Evolutionary conservation across 768 basidiomycete species (phyloP), one percentile per base, ranked within the genome.

Genomic region (Pleurotus cornucopiae): DNA sequence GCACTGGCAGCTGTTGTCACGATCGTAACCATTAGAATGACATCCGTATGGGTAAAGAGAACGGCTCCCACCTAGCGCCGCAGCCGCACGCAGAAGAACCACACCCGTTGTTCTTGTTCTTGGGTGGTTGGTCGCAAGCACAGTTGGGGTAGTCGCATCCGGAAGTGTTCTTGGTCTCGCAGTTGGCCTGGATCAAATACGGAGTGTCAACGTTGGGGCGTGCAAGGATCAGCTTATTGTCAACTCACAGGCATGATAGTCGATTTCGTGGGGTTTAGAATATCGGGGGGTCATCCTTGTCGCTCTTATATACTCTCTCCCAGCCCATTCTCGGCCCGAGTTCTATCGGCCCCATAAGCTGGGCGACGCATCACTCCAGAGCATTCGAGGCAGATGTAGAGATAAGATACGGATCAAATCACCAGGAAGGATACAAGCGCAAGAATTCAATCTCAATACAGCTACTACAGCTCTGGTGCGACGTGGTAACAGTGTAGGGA

Each of bases 91-190:
- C 30, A 18, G 57, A 40, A n/a, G 49, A 57, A 57, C 60, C 62
- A 51, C 64, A 63, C 34, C 48, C 41, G 51, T 53, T 53, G 23
- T 53, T 53, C 49, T 68, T 64, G 63, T 71, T 71, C 67, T 71
- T 72, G n/a, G 73, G 66, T 30, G 70, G 64, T 26, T 70, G 66
- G 61, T 64, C 66, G 62, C 71, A 69, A 38, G 60, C 62, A 56
- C 68, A 69, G 63, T 67, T 62, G 14, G 68, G 68, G 58, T 67
- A 71, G 48, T 59, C 61, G 63, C 74, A 76, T 54, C 53, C 59
- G 56, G 63, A 34, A 34, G 30, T 61, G 21, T 56, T 60, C 54
- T 66, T 68, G 45, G 59, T 61, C 52, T 62, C 62, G n/a, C 51
- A 53, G 51, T 53, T 53, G 4, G 34, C 51, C 16, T 49, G 34